A percentile compares a stretch with the other conserved stretches of the same genome.
These are phyloP conservation scores for Xylaria venustula DNA, from an alignment of 495 filamentous ascomycete species.

Conservation along the genomic window DNA sequence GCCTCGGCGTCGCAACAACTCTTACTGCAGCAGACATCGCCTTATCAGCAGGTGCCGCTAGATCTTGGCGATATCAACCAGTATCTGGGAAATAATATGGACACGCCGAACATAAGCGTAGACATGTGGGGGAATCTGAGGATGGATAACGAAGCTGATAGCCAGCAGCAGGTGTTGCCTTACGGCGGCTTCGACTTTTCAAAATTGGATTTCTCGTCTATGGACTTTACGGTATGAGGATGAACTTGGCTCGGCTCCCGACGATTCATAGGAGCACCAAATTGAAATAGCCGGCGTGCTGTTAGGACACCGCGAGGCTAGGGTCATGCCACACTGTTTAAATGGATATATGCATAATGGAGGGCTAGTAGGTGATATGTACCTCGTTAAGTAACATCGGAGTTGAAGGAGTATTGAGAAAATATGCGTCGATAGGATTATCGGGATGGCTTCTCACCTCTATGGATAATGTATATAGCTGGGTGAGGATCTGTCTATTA, in stretches of 20 bases:
- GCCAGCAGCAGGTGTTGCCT: conserved; percentile 1
- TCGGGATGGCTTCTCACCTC: background rate
- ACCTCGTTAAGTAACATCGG: no score
- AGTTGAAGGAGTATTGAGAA: no score
- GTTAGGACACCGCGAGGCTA: no score
- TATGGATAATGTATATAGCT: background rate
- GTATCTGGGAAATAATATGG: background rate
- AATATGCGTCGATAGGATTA: no score
- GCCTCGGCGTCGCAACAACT: background rate
- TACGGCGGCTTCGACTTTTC: conserved; percentile 10
- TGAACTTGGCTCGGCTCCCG: background rate
- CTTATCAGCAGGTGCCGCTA: background rate
- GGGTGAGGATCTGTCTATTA: background rate
- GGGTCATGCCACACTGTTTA: no score
- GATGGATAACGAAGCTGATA: conserved; percentile 1
- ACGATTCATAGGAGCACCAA: background rate
- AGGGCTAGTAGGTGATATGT: background rate
- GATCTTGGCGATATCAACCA: conserved; percentile 8
- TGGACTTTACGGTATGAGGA: background rate
- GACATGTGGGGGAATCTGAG: conserved; percentile 17
- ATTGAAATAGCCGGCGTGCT: background rate
- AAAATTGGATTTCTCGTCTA: conserved; percentile 7
- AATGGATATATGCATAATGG: background rate
- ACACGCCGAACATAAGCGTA: background rate
- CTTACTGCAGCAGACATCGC: conserved; percentile 2